phyloP scores from a whole-genome alignment of 2,329 filamentous ascomycete species.

The Xylaria multiplex region DNA sequence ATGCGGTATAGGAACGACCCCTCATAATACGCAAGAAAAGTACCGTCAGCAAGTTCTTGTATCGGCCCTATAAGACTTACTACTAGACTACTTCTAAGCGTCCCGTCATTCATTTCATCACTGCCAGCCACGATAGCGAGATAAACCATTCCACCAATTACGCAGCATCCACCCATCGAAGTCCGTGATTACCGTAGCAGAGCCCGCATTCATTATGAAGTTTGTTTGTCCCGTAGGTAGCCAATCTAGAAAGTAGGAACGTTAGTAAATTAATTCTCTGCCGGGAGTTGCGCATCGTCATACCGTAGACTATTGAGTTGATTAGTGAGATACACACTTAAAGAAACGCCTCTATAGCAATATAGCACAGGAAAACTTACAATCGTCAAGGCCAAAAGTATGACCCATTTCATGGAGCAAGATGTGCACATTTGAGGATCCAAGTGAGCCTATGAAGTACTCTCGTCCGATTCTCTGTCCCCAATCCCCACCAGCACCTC shows the following conservation, averaged over 20 bases:
- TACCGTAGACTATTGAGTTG: slow-evolving; percentile 20
- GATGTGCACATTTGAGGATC: slow-evolving; percentile 4
- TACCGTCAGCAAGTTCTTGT: too few relatives aligned
- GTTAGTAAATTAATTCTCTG: slow-evolving; percentile 9
- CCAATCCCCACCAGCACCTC: slow-evolving; percentile 21
- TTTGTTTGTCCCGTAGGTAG: slow-evolving; percentile 18
- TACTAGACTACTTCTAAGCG: not conserved
- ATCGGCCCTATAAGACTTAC: not conserved
- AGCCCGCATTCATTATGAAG: slow-evolving; percentile 24
- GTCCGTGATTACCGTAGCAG: slow-evolving; percentile 16
- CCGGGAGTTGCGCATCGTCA: not conserved
- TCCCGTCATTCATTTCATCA: not conserved
- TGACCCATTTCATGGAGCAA: slow-evolving; percentile 25
- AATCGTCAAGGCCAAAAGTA: slow-evolving; percentile 25
- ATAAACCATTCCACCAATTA: slow-evolving; percentile 26
- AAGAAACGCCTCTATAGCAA: not conserved
- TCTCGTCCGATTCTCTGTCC: slow-evolving; percentile 22
- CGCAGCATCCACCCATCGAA: slow-evolving; percentile 29
- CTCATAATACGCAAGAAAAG: not conserved
- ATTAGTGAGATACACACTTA: slow-evolving; percentile 1
- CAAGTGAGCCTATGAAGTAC: slow-evolving; percentile 20
- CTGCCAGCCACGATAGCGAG: slow-evolving; percentile 24
- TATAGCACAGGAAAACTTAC: not conserved
- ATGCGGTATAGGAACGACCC: not conserved
- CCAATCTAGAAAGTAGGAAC: slow-evolving; percentile 21